phyloP scores from a whole-genome alignment of 805 yeast species.

The Naumovozyma baii region DNA sequence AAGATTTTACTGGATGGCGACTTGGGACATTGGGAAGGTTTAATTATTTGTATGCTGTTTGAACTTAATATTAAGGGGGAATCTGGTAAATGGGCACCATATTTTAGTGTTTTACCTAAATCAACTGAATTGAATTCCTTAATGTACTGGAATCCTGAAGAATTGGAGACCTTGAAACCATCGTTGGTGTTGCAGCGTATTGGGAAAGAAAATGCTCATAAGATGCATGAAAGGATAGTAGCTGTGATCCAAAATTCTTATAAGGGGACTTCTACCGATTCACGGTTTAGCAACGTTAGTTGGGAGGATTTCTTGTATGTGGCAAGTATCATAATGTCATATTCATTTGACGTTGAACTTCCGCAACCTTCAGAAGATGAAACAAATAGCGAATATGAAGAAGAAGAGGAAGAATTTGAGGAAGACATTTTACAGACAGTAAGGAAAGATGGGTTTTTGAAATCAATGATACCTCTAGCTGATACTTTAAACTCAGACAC shows the following conservation, averaged over 20 bases:
- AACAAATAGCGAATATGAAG: conserved; percentile 28
- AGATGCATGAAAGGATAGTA: conserved; percentile 40
- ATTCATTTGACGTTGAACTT: conserved; percentile 74
- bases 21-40: conserved; percentile 63
- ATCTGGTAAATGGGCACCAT: conserved; percentile 55
- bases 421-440: conserved; percentile 24
- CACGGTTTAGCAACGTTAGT: conserved; percentile 32
- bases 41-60: conserved; percentile 58
- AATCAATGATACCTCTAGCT: conserved; percentile 89
- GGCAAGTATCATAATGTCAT: conserved; percentile 79
- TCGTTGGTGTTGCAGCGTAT: conserved; percentile 61
- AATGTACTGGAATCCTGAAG: conserved; percentile 70
- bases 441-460: conserved; percentile 37
- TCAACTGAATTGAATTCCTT: conserved; percentile 45
- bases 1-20: conserved; percentile 33
- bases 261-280: conserved; percentile 8
- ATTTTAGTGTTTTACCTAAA: conserved; percentile 62
- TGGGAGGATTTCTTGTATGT: conserved; percentile 55
- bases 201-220: conserved; percentile 59
- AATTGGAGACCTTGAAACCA: conserved; percentile 50
- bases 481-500: conserved; percentile 87
- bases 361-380: conserved; percentile 27
- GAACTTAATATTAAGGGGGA: conserved; percentile 41
- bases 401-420: conserved; percentile 33
- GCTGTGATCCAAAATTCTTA: conserved; percentile 15